phyloP scores from a whole-genome alignment of 108 stramenopile genomes.

The Parmales sp. region DNA sequence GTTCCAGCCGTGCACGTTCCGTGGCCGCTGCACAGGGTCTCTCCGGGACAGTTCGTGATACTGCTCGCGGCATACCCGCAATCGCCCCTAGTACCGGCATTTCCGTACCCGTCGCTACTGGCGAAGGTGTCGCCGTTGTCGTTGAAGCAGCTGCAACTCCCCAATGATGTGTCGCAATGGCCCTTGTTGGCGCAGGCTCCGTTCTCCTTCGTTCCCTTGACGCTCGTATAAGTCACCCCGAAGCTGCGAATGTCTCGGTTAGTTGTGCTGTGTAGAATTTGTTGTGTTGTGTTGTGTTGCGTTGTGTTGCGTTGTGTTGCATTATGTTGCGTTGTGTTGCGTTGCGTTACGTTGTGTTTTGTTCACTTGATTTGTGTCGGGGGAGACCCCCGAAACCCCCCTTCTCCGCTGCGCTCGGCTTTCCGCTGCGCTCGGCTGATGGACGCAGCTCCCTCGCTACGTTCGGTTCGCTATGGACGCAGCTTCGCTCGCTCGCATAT shows the following conservation, averaged over 20 bases:
- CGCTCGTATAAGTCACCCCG: neutral
- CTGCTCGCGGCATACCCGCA: constrained; percentile 34
- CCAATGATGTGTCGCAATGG: constrained; percentile 21
- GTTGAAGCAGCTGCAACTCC: constrained; percentile 28
- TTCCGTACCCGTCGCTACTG: constrained; percentile 33
- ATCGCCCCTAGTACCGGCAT: constrained; percentile 35
- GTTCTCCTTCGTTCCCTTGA: constrained; percentile 40
- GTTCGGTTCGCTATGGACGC: too few species aligned
- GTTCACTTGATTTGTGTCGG: neutral
- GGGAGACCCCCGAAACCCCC: too few species aligned
- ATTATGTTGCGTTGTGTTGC: too few species aligned
- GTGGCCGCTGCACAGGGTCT: constrained; percentile 28
- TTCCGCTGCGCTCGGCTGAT: too few species aligned
- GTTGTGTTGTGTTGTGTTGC: too few species aligned
- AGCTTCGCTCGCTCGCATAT: too few species aligned
- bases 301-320: too few species aligned
- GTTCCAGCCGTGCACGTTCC: constrained; percentile 28
- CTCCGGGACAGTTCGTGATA: constrained; percentile 32
- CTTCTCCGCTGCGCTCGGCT: too few species aligned
- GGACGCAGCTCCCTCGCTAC: too few species aligned
- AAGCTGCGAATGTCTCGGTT: too few species aligned
- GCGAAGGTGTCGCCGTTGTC: constrained; percentile 37
- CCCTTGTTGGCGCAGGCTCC: constrained; percentile 35
- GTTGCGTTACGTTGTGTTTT: too few species aligned
- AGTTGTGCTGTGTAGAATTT: too few species aligned